Evolutionary conservation across 2,329 filamentous ascomycete genomes (phyloP).

Genomic region (Microascus cirrosus): DNA sequence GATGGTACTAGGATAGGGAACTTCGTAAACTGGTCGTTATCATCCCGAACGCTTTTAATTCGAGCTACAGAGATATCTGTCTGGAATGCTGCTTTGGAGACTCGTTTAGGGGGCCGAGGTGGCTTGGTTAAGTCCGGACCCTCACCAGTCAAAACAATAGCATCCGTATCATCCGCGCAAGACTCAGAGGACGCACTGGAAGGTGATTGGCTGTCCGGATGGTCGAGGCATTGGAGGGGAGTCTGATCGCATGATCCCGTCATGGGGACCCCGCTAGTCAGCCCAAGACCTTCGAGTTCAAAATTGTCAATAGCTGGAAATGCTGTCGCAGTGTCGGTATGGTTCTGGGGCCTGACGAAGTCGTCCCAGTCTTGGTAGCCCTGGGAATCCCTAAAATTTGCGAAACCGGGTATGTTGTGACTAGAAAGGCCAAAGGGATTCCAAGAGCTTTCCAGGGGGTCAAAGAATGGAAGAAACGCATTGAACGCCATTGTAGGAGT

Average conservation of each 20-base stretch:
- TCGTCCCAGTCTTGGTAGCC: background rate
- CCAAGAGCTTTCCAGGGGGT: background rate
- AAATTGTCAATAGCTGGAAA: background rate
- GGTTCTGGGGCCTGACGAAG: background rate
- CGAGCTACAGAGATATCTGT: background rate
- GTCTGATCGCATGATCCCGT: background rate
- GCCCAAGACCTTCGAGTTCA: background rate
- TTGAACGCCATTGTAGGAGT: background rate
- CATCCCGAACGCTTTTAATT: background rate
- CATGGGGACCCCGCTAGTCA: background rate
- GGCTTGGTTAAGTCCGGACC: background rate
- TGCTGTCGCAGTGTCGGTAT: background rate
- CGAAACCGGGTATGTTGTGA: background rate
- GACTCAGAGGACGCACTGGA: background rate
- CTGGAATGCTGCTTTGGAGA: background rate
- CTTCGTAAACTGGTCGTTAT: background rate
- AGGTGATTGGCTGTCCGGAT: background rate
- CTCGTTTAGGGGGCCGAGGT: background rate
- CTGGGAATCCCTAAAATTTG: background rate
- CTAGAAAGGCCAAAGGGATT: background rate
- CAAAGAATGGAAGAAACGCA: background rate
- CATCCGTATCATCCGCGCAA: background rate
- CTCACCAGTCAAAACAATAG: background rate
- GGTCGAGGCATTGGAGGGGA: background rate
- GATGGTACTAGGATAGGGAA: background rate